Conservation (phyloP, 805 yeast species). For the Metschnikowia amazonensis region DNA sequence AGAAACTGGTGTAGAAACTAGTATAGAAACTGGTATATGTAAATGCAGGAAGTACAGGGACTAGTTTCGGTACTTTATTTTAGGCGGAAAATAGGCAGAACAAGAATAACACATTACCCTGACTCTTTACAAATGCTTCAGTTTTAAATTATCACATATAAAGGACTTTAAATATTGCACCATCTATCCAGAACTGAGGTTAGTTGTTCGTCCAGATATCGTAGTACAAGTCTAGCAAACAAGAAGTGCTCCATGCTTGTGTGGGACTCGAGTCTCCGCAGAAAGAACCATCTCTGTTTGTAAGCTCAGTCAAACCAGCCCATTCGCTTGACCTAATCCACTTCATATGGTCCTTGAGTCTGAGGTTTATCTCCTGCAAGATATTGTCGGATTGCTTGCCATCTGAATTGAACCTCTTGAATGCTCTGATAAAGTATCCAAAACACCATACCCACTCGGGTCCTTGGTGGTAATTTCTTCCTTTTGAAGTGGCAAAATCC, state of each 20-base stretch:
- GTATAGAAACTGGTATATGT: too few species aligned
- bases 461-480: constrained; percentile 96
- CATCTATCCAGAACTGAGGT: neutral
- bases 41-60: too few species aligned
- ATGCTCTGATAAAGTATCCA: constrained; percentile 86
- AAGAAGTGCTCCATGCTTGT: constrained; percentile 94
- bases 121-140: too few species aligned
- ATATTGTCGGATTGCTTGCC: constrained; percentile 49
- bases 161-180: too few species aligned
- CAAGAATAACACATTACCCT: too few species aligned
- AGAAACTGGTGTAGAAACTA: too few species aligned
- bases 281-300: constrained; percentile 78
- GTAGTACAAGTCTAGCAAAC: constrained; percentile 73
- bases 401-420: constrained; percentile 47
- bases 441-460: constrained; percentile 97
- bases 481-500: constrained; percentile 91
- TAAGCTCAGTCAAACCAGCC: constrained; percentile 92
- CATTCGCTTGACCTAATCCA: constrained; percentile 79
- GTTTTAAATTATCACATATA: too few species aligned
- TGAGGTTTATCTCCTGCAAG: constrained; percentile 53
- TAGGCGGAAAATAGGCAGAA: too few species aligned
- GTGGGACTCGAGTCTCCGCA: constrained; percentile 91
- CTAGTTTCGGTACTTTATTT: too few species aligned
- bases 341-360: constrained; percentile 59
- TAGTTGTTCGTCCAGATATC: constrained; percentile 45